These are phyloP conservation scores for Rhypophila decipiens DNA, from an alignment of 495 filamentous ascomycete genomes.

Conservation along the genomic window DNA sequence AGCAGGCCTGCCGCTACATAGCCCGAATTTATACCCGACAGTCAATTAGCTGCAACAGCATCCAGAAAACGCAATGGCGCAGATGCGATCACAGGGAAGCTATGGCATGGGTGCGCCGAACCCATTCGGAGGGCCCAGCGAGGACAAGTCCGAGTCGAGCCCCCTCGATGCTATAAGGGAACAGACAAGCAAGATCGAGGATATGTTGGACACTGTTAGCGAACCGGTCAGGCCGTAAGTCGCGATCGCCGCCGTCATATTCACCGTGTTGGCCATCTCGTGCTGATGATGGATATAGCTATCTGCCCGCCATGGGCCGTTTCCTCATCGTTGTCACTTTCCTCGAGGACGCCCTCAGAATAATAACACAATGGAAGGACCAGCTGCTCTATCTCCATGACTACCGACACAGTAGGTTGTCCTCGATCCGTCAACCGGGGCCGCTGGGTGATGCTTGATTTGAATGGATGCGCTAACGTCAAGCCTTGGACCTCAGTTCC, in stretches of 20 bases:
- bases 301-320: conserved; percentile 88
- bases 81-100: conserved; percentile 91
- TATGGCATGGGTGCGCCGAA: conserved; percentile 82
- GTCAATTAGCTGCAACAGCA: too few species aligned
- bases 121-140: conserved; percentile 54
- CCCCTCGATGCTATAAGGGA: conserved; percentile 86
- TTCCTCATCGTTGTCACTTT: conserved; percentile 99
- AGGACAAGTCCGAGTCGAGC: conserved; percentile 61
- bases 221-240: conserved; percentile 96
- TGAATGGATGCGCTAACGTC: too few species aligned
- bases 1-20: too few species aligned
- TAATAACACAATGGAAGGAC: conserved; percentile 96
- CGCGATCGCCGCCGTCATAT: neutral
- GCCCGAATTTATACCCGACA: too few species aligned
- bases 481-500: too few species aligned
- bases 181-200: conserved; percentile 97
- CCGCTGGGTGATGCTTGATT: too few species aligned
- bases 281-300: conserved; percentile 45
- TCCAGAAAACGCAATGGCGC: too few species aligned
- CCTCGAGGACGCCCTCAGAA: conserved; percentile 91
- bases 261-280: neutral
- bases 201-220: conserved; percentile 79
- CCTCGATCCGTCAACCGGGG: too few species aligned
- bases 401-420: conserved; percentile 79
- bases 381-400: conserved; percentile 90